These are phyloP conservation scores for Penicillium griseofulvum DNA, from an alignment of 2,329 filamentous ascomycete species.

Conservation along the genomic window DNA sequence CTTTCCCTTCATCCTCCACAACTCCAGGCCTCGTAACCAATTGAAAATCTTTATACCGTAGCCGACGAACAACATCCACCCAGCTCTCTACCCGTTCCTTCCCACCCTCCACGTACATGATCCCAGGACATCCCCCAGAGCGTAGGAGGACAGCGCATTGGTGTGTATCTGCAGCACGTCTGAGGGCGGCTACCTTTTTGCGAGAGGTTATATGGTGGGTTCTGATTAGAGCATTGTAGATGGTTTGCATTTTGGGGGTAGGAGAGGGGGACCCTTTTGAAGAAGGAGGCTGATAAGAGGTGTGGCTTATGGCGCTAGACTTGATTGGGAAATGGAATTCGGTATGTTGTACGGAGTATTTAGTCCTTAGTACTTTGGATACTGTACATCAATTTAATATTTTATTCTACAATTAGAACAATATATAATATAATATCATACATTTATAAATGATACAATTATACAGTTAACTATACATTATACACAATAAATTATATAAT, in stretches of 20 bases:
- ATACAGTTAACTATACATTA: too few species aligned
- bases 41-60: slow-evolving; percentile 72
- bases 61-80: slow-evolving; percentile 62
- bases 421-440: too few species aligned
- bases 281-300: neutral
- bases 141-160: slow-evolving; percentile 65
- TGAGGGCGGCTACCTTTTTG: slow-evolving; percentile 67
- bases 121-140: slow-evolving; percentile 66
- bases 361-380: too few species aligned
- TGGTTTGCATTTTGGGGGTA: slow-evolving; percentile 16
- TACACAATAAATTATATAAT: too few species aligned
- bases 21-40: slow-evolving; percentile 55
- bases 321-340: neutral
- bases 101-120: slow-evolving; percentile 71
- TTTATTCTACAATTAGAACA: too few species aligned
- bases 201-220: slow-evolving; percentile 80
- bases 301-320: neutral
- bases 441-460: too few species aligned
- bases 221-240: slow-evolving; percentile 64
- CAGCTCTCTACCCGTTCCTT: slow-evolving; percentile 58
- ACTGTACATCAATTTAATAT: too few species aligned
- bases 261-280: too few species aligned
- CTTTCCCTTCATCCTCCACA: slow-evolving; percentile 21
- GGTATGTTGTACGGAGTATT: too few species aligned
- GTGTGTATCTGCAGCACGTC: slow-evolving; percentile 60